Evolutionary conservation across 1,284 basidiomycete genomes (phyloP).

Genomic region (Ceratobasidium sp.): DNA sequence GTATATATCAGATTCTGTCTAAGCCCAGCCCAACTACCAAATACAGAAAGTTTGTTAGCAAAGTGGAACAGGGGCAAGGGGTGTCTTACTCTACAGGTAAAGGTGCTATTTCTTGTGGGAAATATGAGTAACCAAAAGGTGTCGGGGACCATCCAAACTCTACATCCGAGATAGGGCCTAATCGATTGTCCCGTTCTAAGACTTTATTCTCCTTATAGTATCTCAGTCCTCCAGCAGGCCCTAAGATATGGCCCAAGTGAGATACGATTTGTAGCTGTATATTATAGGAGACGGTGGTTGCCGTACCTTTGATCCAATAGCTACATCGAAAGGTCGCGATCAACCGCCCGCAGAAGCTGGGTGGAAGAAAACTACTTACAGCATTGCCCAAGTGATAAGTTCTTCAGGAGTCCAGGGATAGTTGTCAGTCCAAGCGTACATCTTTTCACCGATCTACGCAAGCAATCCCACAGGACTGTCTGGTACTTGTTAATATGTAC

Average conservation of each 20-base stretch:
- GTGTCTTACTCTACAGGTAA: slow-evolving; percentile 44
- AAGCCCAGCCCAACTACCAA: slow-evolving; percentile 45
- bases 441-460: slow-evolving; percentile 47
- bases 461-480: slow-evolving; percentile 46
- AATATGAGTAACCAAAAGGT: slow-evolving; percentile 44
- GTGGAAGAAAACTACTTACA: slow-evolving; percentile 12
- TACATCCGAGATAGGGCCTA: slow-evolving; percentile 28
- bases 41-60: too few species aligned
- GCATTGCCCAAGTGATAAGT: slow-evolving; percentile 46
- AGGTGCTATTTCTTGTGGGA: slow-evolving; percentile 41
- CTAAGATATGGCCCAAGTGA: too few species aligned
- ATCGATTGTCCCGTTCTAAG: background rate
- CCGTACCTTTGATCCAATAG: slow-evolving; percentile 23
- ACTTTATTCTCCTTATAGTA: slow-evolving; percentile 45
- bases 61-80: background rate
- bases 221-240: slow-evolving; percentile 30
- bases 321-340: too few species aligned
- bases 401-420: slow-evolving; percentile 47
- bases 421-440: slow-evolving; percentile 44
- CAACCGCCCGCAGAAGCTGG: too few species aligned
- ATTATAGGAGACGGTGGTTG: too few species aligned
- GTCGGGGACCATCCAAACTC: slow-evolving; percentile 38
- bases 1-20: slow-evolving; percentile 44
- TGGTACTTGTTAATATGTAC: background rate
- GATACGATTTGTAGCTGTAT: too few species aligned